These are phyloP conservation scores for Claviceps quebecensis DNA, from an alignment of 2,329 filamentous ascomycete genomes.

Conservation along the genomic window DNA sequence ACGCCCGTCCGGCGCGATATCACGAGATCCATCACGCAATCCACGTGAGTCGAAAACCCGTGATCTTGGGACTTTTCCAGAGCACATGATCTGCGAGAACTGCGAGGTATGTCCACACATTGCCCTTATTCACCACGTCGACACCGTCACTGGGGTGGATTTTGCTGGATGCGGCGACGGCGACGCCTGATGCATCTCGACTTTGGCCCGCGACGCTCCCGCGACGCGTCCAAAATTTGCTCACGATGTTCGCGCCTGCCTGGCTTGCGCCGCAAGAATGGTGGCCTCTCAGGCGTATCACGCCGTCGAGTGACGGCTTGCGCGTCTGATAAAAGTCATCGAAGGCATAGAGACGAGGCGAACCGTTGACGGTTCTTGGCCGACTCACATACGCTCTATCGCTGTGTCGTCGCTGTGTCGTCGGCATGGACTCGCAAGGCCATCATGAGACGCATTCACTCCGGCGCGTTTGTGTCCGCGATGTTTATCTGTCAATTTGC, in stretches of 20 bases:
- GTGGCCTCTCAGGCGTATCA: background rate
- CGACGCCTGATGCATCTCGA: conserved; percentile 1
- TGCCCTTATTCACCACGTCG: conserved; percentile 5
- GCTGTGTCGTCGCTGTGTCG: too few species aligned
- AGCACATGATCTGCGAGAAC: conserved; percentile 34
- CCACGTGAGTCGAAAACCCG: conserved; percentile 32
- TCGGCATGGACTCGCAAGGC: background rate
- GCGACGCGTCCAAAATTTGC: background rate
- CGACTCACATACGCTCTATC: background rate
- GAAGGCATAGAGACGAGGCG: background rate
- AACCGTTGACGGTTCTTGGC: background rate
- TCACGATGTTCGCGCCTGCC: background rate
- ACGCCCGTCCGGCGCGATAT: conserved; percentile 25
- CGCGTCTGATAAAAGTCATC: background rate
- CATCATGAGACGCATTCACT: background rate
- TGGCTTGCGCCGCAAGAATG: background rate
- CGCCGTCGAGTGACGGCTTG: conserved; percentile 4
- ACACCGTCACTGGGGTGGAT: conserved; percentile 4
- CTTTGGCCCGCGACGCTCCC: background rate
- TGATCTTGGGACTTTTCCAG: conserved; percentile 23
- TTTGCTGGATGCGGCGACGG: conserved; percentile 5
- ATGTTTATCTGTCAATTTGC: background rate
- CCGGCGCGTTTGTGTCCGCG: background rate
- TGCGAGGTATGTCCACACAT: conserved; percentile 26
- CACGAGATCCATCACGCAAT: conserved; percentile 33